Conservation (phyloP, 2,329 filamentous ascomycete genomes). For the Cladosporium halotolerans region DNA sequence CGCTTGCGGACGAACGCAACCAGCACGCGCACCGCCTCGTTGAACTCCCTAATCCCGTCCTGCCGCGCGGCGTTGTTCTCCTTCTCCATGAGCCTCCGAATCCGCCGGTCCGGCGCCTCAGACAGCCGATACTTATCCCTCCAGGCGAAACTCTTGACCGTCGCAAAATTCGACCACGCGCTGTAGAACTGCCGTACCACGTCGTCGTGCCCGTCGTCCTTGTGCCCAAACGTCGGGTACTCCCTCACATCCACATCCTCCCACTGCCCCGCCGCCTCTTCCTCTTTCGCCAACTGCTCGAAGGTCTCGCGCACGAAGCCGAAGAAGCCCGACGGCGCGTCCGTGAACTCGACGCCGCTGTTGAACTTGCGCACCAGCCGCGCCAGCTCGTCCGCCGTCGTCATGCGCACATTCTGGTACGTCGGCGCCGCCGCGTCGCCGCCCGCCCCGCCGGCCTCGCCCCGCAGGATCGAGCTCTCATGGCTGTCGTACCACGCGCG, state of each 20-base stretch:
- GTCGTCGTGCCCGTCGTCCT: constrained; percentile 68
- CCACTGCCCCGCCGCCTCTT: constrained; percentile 67
- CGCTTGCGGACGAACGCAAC: constrained; percentile 86
- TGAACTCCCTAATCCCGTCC: constrained; percentile 79
- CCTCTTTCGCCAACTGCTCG: constrained; percentile 71
- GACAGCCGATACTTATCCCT: constrained; percentile 75
- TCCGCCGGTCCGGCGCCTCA: constrained; percentile 78
- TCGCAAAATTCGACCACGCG: constrained; percentile 74
- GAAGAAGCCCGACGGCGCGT: constrained; percentile 78
- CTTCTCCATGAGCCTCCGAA: constrained; percentile 85
- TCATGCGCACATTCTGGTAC: constrained; percentile 65
- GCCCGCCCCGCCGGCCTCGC: constrained; percentile 47
- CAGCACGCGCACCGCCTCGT: constrained; percentile 80
- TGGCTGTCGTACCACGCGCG: constrained; percentile 97
- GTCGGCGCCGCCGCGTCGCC: constrained; percentile 48
- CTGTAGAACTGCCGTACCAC: constrained; percentile 76
- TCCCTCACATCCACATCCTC: constrained; percentile 54
- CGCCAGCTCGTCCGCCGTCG: constrained; percentile 73
- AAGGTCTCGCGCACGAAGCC: constrained; percentile 72
- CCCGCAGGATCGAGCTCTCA: constrained; percentile 72
- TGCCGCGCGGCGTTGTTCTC: constrained; percentile 84
- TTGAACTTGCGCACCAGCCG: constrained; percentile 75
- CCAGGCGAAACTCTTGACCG: constrained; percentile 82
- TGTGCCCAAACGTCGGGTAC: constrained; percentile 78
- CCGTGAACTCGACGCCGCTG: constrained; percentile 69